Evolutionary conservation across 257 asterid genomes (phyloP).

Genomic region (Fraxinus excelsior): DNA sequence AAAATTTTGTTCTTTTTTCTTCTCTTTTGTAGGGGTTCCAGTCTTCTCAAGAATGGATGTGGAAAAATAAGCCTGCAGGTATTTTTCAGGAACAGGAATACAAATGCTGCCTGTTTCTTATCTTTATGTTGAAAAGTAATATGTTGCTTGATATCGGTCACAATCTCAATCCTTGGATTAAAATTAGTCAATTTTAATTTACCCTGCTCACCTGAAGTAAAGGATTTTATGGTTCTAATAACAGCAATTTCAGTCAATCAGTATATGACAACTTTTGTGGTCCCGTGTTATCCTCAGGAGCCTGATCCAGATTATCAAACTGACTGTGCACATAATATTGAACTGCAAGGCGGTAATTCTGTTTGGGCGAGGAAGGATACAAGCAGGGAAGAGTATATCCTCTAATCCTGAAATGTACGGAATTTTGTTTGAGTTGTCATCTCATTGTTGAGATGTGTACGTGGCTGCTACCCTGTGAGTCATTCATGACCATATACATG

Average conservation of each 20-base stretch:
- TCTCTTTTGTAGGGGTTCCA: conserved; percentile 39
- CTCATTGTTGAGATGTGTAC: not conserved
- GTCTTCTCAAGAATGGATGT: conserved; percentile 27
- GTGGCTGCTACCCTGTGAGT: not conserved
- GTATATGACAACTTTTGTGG: not conserved
- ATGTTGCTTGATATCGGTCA: not conserved
- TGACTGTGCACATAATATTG: not conserved
- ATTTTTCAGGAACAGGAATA: not conserved
- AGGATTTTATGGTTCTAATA: not conserved
- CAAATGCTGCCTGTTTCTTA: not conserved
- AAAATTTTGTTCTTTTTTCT: not conserved
- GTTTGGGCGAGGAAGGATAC: not conserved
- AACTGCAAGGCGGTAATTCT: conserved; percentile 11
- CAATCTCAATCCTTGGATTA: not conserved
- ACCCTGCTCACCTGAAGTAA: not conserved
- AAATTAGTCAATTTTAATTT: not conserved
- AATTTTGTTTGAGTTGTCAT: not conserved
- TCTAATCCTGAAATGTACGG: not conserved
- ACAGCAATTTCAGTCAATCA: not conserved
- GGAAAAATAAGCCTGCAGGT: conserved; percentile 51
- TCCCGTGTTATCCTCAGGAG: conserved; percentile 28
- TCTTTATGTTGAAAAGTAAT: not conserved
- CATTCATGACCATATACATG: not conserved
- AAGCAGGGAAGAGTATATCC: not conserved
- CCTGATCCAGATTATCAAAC: conserved; percentile 22